phyloP scores from a whole-genome alignment of 306 rosid species.

The Psophocarpus tetragonolobus region DNA sequence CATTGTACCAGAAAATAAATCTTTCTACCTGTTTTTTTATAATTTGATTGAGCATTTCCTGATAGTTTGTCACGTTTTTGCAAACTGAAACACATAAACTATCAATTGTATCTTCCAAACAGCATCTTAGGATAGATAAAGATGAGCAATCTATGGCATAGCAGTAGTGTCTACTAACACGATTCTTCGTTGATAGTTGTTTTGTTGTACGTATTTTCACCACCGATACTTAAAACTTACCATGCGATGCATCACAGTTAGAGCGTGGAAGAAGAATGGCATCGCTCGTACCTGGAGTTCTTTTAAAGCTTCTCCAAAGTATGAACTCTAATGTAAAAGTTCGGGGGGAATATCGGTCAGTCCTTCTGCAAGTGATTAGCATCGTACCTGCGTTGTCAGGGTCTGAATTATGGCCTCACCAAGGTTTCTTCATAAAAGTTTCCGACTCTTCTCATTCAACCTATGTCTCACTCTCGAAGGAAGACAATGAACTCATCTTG shows the following conservation, averaged over 20 bases:
- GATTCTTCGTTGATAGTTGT: background rate
- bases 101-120: background rate
- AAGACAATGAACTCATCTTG: slow-evolving; percentile 82
- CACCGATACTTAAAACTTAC: background rate
- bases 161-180: background rate
- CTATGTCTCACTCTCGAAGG: slow-evolving; percentile 73
- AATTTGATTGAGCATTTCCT: too few relatives aligned
- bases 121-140: background rate
- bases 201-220: slow-evolving; percentile 5
- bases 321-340: slow-evolving; percentile 70
- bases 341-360: slow-evolving; percentile 81
- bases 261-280: slow-evolving; percentile 57
- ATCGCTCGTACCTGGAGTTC: slow-evolving; percentile 82
- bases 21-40: background rate
- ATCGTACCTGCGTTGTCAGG: slow-evolving; percentile 83
- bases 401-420: slow-evolving; percentile 88
- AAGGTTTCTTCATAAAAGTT: slow-evolving; percentile 83
- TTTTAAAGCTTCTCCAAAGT: slow-evolving; percentile 81
- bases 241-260: slow-evolving; percentile 16
- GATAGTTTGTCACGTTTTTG: too few relatives aligned
- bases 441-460: slow-evolving; percentile 94
- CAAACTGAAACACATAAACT: too few relatives aligned
- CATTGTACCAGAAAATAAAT: background rate
- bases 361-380: slow-evolving; percentile 85
- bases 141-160: background rate